Evolutionary conservation across 441 rosid species (phyloP).

Genomic region (Populus hybrid): DNA sequence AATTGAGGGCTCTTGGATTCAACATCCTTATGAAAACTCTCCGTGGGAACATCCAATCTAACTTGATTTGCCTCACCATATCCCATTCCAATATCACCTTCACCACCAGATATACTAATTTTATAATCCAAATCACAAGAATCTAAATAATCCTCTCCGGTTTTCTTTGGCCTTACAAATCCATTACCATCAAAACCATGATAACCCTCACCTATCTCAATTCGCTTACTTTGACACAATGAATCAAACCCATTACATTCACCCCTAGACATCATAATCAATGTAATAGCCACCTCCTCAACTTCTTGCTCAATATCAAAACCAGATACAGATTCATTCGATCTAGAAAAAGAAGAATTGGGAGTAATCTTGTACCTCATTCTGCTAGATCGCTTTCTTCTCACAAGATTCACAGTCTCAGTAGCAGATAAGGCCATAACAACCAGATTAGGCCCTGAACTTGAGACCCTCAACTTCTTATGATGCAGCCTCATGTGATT

Average conservation of each 20-base stretch:
- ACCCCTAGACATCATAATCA: constrained; percentile 60
- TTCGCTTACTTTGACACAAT: constrained; percentile 9
- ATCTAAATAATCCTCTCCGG: constrained; percentile 12
- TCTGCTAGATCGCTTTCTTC: constrained; percentile 58
- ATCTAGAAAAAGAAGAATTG: constrained; percentile 39
- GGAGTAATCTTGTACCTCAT: constrained; percentile 41
- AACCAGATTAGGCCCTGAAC: constrained; percentile 23
- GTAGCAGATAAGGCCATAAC: constrained; percentile 18
- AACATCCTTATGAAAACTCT: not conserved
- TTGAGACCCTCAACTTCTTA: constrained; percentile 19
- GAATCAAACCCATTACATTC: constrained; percentile 24
- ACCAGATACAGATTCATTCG: constrained; percentile 35
- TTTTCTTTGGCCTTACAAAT: constrained; percentile 21
- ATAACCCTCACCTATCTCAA: constrained; percentile 10
- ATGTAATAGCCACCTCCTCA: constrained; percentile 48
- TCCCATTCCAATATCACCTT: constrained; percentile 16
- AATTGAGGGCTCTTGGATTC: constrained; percentile 15
- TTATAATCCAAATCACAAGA: constrained; percentile 24
- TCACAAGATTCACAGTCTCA: constrained; percentile 27
- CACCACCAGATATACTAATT: constrained; percentile 23
- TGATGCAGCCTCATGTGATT: constrained; percentile 45
- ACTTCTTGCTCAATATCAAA: constrained; percentile 38
- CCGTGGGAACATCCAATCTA: constrained; percentile 19
- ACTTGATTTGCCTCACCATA: constrained; percentile 17
- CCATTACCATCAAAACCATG: constrained; percentile 16